phyloP scores from a whole-genome alignment of 108 stramenopile species.

The Cyclotella cryptica region DNA sequence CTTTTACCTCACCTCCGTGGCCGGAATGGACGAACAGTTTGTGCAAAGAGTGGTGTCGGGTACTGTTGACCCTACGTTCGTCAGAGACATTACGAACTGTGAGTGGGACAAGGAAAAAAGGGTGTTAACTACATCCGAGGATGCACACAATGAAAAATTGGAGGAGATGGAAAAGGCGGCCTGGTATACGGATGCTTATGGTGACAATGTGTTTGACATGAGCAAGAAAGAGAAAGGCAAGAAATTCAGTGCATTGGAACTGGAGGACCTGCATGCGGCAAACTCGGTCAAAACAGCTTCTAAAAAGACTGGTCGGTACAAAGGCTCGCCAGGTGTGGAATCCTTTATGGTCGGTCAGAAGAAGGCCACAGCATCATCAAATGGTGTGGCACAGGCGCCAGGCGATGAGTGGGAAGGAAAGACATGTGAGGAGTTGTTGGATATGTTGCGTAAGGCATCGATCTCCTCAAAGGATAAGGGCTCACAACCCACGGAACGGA shows the following conservation, averaged over 20 bases:
- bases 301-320: neutral
- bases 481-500: no score
- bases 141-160: neutral
- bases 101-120: neutral
- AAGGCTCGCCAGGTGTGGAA: no score
- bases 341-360: no score
- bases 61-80: no score
- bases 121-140: neutral
- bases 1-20: neutral
- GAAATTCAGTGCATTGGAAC: neutral
- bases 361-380: no score
- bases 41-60: neutral
- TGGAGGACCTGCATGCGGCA: neutral
- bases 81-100: neutral
- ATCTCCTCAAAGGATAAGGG: no score
- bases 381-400: no score
- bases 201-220: neutral
- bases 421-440: no score
- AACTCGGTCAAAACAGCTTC: neutral
- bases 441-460: no score
- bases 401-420: no score
- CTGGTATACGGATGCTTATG: neutral
- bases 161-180: neutral
- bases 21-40: neutral
- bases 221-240: neutral